phyloP scores from a whole-genome alignment of 192 early-diverging fungal genomes.

The Coemansia sp. region DNA sequence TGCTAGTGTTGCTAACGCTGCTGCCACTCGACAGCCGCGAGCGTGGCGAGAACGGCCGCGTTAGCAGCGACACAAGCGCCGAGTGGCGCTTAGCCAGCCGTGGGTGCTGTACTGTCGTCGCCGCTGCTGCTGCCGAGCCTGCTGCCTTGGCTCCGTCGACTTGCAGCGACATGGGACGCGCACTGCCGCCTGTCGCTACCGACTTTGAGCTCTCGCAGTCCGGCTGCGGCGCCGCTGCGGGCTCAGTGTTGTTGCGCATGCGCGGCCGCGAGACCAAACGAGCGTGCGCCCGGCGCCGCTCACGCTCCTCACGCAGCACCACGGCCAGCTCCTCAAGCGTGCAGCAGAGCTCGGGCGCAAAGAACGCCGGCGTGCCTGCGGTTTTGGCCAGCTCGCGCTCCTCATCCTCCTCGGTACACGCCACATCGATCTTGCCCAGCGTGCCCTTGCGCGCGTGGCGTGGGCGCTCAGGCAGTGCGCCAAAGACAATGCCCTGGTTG shows the following conservation, averaged over 20 bases:
- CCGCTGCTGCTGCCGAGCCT: constrained; percentile 13
- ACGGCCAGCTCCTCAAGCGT: constrained; percentile 45
- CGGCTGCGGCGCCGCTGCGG: constrained; percentile 5
- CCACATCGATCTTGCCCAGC: constrained; percentile 36
- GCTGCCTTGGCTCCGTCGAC: too few relatives aligned
- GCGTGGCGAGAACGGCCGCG: constrained; percentile 40
- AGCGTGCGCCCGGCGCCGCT: constrained; percentile 9
- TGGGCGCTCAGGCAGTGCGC: constrained; percentile 12
- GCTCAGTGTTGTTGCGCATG: constrained; percentile 12
- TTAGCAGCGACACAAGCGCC: constrained; percentile 34
- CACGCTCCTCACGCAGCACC: constrained; percentile 28
- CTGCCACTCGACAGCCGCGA: constrained; percentile 15
- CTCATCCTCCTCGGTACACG: constrained; percentile 53
- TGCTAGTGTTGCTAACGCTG: constrained; percentile 14
- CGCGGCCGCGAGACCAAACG: constrained; percentile 12
- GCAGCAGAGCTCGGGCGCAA: constrained; percentile 96
- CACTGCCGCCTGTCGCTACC: neutral
- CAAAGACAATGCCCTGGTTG: constrained; percentile 33
- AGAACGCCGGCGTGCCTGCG: constrained; percentile 94
- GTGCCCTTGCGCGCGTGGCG: constrained; percentile 30
- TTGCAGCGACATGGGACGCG: constrained; percentile 32
- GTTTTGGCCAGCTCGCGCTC: constrained; percentile 91
- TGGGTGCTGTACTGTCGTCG: too few relatives aligned
- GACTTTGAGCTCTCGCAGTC: neutral
- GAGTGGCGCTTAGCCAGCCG: constrained; percentile 42